Evolutionary conservation across 106 monocot species (phyloP).

Genomic region (Platanthera guangdongensis): DNA sequence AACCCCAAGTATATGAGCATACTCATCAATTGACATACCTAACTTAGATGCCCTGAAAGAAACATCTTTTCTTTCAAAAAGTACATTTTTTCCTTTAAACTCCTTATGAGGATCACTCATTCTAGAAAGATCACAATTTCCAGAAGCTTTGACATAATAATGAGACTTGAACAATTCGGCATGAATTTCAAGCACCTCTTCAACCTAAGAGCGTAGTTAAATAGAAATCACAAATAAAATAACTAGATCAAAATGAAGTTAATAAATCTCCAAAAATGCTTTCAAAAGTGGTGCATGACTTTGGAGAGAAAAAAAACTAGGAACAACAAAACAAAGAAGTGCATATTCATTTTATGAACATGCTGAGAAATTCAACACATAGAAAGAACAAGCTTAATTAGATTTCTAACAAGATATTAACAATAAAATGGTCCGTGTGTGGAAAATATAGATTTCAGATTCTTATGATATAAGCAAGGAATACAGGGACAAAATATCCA

Average conservation of each 20-base stretch:
- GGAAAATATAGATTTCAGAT: background rate
- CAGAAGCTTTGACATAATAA: conserved; percentile 83
- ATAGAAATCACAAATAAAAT: background rate
- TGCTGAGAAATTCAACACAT: background rate
- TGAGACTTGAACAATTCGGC: conserved; percentile 74
- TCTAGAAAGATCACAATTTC: conserved; percentile 91
- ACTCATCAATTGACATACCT: conserved; percentile 61
- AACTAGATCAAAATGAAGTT: background rate
- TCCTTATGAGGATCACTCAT: conserved; percentile 93
- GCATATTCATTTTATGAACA: background rate
- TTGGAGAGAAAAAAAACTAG: background rate
- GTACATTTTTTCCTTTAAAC: conserved; percentile 74
- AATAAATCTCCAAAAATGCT: background rate
- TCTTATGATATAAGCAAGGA: background rate
- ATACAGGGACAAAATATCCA: background rate
- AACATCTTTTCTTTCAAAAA: conserved; percentile 59
- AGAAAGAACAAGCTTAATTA: background rate
- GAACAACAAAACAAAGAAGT: background rate
- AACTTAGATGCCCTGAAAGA: conserved; percentile 46
- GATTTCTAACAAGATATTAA: background rate
- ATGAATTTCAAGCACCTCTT: conserved; percentile 53
- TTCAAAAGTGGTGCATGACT: background rate
- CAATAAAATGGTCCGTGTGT: background rate
- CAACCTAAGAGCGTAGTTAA: conserved; percentile 41
- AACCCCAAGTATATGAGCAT: conserved; percentile 44